These are phyloP conservation scores for Penicillium argentinense DNA, from an alignment of 495 filamentous ascomycete genomes.

Conservation along the genomic window DNA sequence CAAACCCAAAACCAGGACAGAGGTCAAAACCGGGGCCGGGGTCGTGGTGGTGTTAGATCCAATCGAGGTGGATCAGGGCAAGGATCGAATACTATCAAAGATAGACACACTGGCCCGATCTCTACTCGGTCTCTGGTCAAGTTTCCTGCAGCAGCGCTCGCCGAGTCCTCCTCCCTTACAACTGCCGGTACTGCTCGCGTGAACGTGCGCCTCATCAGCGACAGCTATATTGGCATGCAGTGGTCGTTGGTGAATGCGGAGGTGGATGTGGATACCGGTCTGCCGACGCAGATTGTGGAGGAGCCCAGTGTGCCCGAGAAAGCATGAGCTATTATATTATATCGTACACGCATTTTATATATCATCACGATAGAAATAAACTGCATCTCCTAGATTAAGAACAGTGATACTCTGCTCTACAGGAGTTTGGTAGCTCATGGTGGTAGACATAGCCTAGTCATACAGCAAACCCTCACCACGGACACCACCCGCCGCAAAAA, in stretches of 20 bases:
- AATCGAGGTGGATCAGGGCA: constrained; percentile 26
- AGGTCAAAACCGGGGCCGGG: constrained; percentile 21
- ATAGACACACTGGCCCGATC: constrained; percentile 14
- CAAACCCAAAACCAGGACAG: constrained; percentile 25
- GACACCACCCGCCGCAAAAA: too few relatives aligned
- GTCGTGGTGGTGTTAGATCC: constrained; percentile 20
- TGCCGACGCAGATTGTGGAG: constrained; percentile 22
- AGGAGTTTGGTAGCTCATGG: too few relatives aligned
- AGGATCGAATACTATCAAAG: constrained; percentile 6
- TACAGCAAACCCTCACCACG: too few relatives aligned
- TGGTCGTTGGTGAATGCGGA: constrained; percentile 49
- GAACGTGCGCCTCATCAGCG: constrained; percentile 74
- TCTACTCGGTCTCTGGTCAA: constrained; percentile 52
- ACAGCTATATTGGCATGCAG: constrained; percentile 81
- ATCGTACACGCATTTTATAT: too few relatives aligned
- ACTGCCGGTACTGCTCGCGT: constrained; percentile 40
- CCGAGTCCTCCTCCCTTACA: constrained; percentile 15
- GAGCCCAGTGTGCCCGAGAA: constrained; percentile 23
- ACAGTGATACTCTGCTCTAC: too few relatives aligned
- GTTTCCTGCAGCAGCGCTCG: constrained; percentile 50
- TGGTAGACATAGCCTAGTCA: too few relatives aligned
- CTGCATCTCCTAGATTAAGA: too few relatives aligned
- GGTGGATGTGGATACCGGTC: constrained; percentile 15
- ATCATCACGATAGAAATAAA: too few relatives aligned
- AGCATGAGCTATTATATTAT: constrained; percentile 12